phyloP scores from a whole-genome alignment of 2,329 filamentous ascomycete genomes.

The Celoporthe dispersa region DNA sequence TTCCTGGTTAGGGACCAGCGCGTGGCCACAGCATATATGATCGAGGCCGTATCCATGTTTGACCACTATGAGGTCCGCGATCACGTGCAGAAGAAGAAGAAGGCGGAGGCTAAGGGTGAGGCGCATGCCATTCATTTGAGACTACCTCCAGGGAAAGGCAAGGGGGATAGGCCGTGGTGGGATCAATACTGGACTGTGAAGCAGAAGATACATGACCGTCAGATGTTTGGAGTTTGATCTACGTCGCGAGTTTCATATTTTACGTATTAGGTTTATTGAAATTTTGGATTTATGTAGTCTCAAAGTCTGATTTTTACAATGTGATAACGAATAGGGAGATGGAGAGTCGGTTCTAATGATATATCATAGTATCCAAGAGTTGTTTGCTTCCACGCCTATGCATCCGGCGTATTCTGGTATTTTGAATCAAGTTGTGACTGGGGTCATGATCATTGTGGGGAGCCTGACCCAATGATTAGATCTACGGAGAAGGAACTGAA shows the following conservation, averaged over 20 bases:
- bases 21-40: conserved; percentile 33
- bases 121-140: conserved; percentile 28
- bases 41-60: conserved; percentile 34
- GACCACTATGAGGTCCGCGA: conserved; percentile 34
- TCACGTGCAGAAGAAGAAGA: conserved; percentile 27
- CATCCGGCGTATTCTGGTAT: no score
- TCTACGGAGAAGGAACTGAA: no score
- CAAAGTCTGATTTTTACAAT: no score
- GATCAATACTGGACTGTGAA: conserved; percentile 32
- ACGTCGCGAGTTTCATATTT: not conserved
- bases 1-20: conserved; percentile 31
- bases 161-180: conserved; percentile 32
- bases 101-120: conserved; percentile 29
- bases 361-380: no score
- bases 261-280: no score
- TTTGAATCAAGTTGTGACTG: no score
- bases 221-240: conserved; percentile 31
- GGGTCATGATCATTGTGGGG: no score
- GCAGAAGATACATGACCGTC: conserved; percentile 32
- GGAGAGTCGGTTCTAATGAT: no score
- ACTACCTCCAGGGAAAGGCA: conserved; percentile 25
- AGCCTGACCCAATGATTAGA: no score
- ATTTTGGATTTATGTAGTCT: no score
- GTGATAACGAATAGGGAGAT: no score
- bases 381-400: no score